Base-by-base conservation (phyloP, 306 rosid genomes). In the Albizia julibrissin region DNA sequence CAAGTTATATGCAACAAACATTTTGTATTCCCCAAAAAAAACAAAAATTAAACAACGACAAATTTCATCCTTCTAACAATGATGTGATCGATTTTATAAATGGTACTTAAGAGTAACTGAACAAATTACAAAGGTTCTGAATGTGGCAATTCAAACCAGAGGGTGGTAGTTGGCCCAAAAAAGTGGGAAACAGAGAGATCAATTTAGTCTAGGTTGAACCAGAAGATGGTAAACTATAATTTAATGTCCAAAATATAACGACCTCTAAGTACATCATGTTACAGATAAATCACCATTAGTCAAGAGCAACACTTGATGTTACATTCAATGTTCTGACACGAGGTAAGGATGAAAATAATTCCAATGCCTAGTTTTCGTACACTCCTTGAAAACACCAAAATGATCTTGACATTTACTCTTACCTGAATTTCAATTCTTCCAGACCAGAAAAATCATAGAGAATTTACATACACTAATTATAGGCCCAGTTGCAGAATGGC, bases 361-460 rank as follows among this genome's bases (percentile, higher is more conserved):
- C 22, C 39, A 66, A 43, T 90, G 93, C 99, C 99, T 95, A 72
- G 87, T 91, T 86, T 93, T 95, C 90, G 93, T 95, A 84, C 99
- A 95, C 89, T 91, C 98, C 91, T 93, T 95, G 90, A 93, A 93
- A 75, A 91, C 82, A 81, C 91, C 94, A 83, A 95, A 95, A 74
- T 93, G 98, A 66, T 88, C 91, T 84, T 91, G 99, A 78, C 99
- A 95, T 89, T 93, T 95, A 86, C 93, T 93, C 88, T 86, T 95
- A 82, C 93, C 91, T 21, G 92, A 82, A 59, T 34, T 34, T 72
- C 83, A 79, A 82, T 79, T 90, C 89, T 88, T 95, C 98, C 31
- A 95, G 87, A 88, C 99, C 99, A 93, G 92, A 12, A 74, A 84
- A 81, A 3, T 37, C 69, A 27, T 54, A 65, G 18, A 27, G 61